Base-by-base conservation (phyloP, 345 rosid genomes). In the Eutrema yunnanense region DNA sequence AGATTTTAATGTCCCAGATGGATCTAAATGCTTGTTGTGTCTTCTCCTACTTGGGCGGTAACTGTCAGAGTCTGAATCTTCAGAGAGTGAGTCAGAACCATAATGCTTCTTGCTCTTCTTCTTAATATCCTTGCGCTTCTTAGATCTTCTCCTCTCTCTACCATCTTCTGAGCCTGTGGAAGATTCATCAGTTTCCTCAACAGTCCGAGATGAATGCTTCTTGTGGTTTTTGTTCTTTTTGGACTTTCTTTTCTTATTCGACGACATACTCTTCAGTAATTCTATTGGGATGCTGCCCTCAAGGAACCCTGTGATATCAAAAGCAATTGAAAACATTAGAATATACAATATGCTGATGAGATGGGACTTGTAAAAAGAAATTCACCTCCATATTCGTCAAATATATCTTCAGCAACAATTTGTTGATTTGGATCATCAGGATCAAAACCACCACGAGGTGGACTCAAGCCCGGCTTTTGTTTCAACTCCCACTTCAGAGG, bases 401-500 rank as follows among this genome's bases (percentile, higher is more conserved):
- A 92, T 61, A 94, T 95, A 72, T 95, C 97, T 80, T 92, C 96
- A 4, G 97, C 99, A 30, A 94, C 96, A 78, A 95, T 88, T 81
- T 95, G 97, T 69, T 95, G 99, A 84, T 92, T 95, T 69, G 97
- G 96, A 77, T 95, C 93, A 63, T 88, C 89, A 8, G 78, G 92
- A 76, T 84, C 74, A 84, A 89, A 95, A 60, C 97, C 99, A 62
- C 99, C 99, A 56, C 87, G 96, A 73, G 98, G 98, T 78, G 97
- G 99, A 81, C 96, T 90, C 84, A 95, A 72, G 41, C 99, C 99
- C 8, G 96, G 93, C 83, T 90, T 87, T 82, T 89, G 97, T 81
- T 92, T 95, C 80, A 95, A 79, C 79, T 92, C 99, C 99, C 99
- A 95, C 86, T 91, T 95, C 55, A 90, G 83, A 54, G 96, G 93